phyloP scores from a whole-genome alignment of 2,329 filamentous ascomycete species.

The Zasmidium angulare region DNA sequence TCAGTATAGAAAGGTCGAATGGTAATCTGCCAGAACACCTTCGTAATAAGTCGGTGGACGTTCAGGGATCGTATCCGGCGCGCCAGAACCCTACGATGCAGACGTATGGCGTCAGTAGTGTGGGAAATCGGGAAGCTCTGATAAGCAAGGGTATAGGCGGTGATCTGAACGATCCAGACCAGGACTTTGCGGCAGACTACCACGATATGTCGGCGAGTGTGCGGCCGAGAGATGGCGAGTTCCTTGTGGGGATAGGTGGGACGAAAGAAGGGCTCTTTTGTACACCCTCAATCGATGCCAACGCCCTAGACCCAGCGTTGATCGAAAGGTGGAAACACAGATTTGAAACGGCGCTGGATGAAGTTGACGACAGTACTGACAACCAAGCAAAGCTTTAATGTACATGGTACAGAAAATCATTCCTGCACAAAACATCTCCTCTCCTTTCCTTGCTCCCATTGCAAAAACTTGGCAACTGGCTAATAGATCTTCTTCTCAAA shows the following conservation, averaged over 20 bases:
- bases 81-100: constrained; percentile 35
- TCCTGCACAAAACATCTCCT: background rate
- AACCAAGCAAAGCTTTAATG: background rate
- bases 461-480: too few species aligned
- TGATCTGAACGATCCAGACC: constrained; percentile 27
- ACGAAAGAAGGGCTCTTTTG: constrained; percentile 39
- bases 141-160: constrained; percentile 32
- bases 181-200: constrained; percentile 44
- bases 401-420: background rate
- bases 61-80: constrained; percentile 40
- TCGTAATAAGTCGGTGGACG: constrained; percentile 30
- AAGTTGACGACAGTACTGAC: constrained; percentile 8
- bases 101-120: constrained; percentile 47
- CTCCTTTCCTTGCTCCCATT: background rate
- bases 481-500: too few species aligned
- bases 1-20: constrained; percentile 40
- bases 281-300: constrained; percentile 38
- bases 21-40: constrained; percentile 35
- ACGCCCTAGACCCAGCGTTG: constrained; percentile 27
- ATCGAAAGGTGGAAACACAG: constrained; percentile 29
- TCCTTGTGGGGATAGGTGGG: constrained; percentile 44
- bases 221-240: constrained; percentile 47
- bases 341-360: constrained; percentile 27
- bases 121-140: constrained; percentile 39
- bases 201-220: constrained; percentile 40